Evolutionary conservation across 1,284 basidiomycete species (phyloP).

Genomic region (Rhizopogon parksii): DNA sequence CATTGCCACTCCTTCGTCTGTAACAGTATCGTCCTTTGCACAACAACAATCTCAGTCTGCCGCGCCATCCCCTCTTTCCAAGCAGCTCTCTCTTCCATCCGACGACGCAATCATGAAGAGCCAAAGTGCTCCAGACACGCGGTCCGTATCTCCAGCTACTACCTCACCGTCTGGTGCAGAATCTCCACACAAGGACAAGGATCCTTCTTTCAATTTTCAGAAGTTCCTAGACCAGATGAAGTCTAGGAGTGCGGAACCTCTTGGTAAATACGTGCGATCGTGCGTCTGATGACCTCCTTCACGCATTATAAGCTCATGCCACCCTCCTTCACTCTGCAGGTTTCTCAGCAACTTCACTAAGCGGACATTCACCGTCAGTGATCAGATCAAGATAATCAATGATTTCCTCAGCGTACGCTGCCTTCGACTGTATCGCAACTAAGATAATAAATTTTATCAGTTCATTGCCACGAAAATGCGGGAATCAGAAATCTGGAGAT

Average conservation of each 20-base stretch:
- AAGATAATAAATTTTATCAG: conserved; percentile 32
- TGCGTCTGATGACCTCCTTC: conserved; percentile 34
- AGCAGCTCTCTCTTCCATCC: conserved; percentile 10
- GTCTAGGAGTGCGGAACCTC: conserved; percentile 74
- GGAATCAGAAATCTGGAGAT: conserved; percentile 78
- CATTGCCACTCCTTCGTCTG: conserved; percentile 49
- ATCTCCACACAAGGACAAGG: conserved; percentile 20
- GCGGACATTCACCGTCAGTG: conserved; percentile 79
- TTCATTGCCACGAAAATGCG: conserved; percentile 87
- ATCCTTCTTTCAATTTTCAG: conserved; percentile 73
- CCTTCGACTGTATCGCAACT: conserved; percentile 7
- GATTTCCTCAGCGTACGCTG: conserved; percentile 80
- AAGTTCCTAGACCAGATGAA: conserved; percentile 90
- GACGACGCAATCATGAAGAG: not conserved
- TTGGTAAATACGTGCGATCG: conserved; percentile 89
- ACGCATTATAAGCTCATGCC: conserved; percentile 1
- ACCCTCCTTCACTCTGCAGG: conserved; percentile 31
- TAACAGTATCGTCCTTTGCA: conserved; percentile 49
- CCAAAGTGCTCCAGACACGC: conserved; percentile 8
- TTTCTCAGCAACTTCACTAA: conserved; percentile 90
- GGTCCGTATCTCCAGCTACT: conserved; percentile 3
- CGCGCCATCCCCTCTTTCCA: conserved; percentile 10
- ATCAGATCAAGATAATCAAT: conserved; percentile 90
- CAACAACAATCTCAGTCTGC: conserved; percentile 13
- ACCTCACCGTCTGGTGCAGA: not conserved